Conservation (phyloP, 257 asterid genomes). For the Salvia rosmarinus region DNA sequence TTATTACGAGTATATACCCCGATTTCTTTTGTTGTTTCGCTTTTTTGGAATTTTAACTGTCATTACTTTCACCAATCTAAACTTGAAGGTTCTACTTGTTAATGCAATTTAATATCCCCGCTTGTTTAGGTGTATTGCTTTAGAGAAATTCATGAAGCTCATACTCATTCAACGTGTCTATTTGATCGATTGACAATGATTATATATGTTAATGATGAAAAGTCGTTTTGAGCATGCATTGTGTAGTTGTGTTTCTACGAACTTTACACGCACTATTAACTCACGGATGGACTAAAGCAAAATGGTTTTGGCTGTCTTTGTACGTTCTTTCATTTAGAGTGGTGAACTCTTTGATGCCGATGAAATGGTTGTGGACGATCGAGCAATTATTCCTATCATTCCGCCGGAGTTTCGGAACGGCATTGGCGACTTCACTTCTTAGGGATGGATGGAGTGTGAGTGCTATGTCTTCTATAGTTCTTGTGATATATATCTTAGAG, state of each 20-base stretch:
- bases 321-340: constrained; percentile 40
- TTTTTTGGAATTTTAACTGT: not conserved
- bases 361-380: constrained; percentile 56
- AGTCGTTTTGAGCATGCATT: not conserved
- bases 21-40: not conserved
- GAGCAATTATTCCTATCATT: constrained; percentile 66
- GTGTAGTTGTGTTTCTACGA: not conserved
- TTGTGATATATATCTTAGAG: constrained; percentile 4
- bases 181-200: not conserved
- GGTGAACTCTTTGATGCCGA: constrained; percentile 40
- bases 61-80: not conserved
- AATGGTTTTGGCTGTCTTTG: constrained; percentile 15
- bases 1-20: not conserved
- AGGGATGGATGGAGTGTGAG: constrained; percentile 99
- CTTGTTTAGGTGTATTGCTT: not conserved
- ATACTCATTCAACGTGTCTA: not conserved
- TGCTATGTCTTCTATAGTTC: constrained; percentile 18
- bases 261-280: not conserved
- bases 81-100: not conserved
- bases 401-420: constrained; percentile 97
- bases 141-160: not conserved
- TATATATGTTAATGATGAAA: not conserved
- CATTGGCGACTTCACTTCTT: constrained; percentile 93
- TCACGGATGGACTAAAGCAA: not conserved
- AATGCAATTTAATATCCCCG: not conserved